Base-by-base conservation (phyloP, 1,284 basidiomycete species). In the Apiotrichum domesticum region DNA sequence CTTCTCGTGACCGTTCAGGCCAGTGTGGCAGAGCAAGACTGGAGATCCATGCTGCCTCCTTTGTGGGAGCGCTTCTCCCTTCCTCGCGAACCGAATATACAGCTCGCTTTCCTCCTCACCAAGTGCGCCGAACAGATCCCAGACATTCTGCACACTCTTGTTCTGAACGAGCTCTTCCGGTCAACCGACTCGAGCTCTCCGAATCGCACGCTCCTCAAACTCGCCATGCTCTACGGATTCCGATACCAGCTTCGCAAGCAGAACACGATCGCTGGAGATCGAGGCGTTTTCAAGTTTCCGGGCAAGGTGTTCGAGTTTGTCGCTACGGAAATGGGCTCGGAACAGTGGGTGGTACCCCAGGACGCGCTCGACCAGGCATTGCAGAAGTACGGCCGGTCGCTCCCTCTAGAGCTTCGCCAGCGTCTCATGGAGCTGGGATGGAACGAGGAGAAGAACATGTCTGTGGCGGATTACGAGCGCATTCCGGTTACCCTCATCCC, bases 341-440 rank as follows among this genome's bases (percentile, higher is more conserved):
- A 64, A 3, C 41, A 51, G 0, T 73, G 73, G 72, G 64, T 66
- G 1, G 56, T 65, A 7, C 61, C 72, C 1, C 70, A 66, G 11
- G 72, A 72, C 40, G 63, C 67, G 1, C 67, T 71, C 51, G 71
- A 72, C 46, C 68, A 68, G 21, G 67, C 68, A 1, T 49, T 73
- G 42, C 62, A 69, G 40, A 72, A 66, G 44, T 73, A 67, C 43
- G 73, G 73, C 1, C 63, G 54, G 4, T 62, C 63, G 2, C 59
- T 75, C 6, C 72, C 72, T 0, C 57, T 72, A 6, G 73, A 75
- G 53, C 56, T 73, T 1, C 52, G 73, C 11, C 72, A 72, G 53
- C 60, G 70, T 6, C 61, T 75, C 41, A 65, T 71, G 67, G 71
- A 72, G 41, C 63, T 75, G 1, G 72, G 73, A 3, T 75, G 73